phyloP scores from a whole-genome alignment of 2,329 filamentous ascomycete genomes.

The Fusarium lyarnte region DNA sequence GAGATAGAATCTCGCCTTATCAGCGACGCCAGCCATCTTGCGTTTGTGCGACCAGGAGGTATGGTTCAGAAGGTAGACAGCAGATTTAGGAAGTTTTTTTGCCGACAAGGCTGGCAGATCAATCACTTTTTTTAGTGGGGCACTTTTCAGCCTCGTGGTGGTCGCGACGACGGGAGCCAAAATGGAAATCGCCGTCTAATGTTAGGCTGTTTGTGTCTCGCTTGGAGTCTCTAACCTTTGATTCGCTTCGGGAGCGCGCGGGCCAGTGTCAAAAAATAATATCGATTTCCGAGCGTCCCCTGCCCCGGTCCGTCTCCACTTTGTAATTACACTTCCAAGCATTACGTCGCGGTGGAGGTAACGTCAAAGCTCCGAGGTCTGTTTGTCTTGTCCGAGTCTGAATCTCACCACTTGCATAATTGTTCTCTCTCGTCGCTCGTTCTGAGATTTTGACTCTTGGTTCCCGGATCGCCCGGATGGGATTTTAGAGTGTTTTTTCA shows the following conservation, averaged over 20 bases:
- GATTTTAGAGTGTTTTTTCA: constrained; percentile 36
- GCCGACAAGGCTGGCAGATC: constrained; percentile 29
- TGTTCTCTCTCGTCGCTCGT: constrained; percentile 27
- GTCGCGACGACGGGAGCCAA: background rate
- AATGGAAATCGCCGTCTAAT: constrained; percentile 5
- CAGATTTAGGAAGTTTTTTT: constrained; percentile 33
- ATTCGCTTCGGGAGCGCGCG: constrained; percentile 33
- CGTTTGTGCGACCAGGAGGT: background rate
- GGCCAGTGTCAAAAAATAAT: constrained; percentile 29
- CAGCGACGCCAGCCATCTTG: constrained; percentile 81
- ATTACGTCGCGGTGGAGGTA: constrained; percentile 42
- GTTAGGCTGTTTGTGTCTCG: background rate
- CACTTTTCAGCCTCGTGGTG: constrained; percentile 27
- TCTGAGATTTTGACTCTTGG: constrained; percentile 21
- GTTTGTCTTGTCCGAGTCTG: constrained; percentile 29
- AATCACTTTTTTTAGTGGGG: constrained; percentile 33
- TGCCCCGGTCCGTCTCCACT: constrained; percentile 30
- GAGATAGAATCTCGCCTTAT: constrained; percentile 95
- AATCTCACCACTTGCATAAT: constrained; percentile 41
- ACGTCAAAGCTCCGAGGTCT: constrained; percentile 43
- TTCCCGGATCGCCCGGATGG: constrained; percentile 48
- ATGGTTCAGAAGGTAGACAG: background rate
- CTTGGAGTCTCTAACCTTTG: background rate
- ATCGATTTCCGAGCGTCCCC: constrained; percentile 28
- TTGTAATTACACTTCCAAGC: constrained; percentile 23